Base-by-base conservation (phyloP, 148 eudicot species). In the Euryodendron excelsum region DNA sequence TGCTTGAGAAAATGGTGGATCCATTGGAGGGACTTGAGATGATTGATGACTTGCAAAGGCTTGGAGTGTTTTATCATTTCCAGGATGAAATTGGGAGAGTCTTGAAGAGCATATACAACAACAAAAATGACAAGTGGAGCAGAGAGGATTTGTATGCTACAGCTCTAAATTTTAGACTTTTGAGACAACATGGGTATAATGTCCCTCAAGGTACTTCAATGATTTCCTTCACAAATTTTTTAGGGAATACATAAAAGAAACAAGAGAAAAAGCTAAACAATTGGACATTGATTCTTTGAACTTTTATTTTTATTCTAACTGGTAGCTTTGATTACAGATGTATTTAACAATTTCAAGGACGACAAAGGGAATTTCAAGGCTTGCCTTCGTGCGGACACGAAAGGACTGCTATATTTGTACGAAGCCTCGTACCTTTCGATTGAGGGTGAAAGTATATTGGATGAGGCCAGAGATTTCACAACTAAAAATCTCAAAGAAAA, bases 21-120 rank as follows among this genome's bases (percentile, higher is more conserved):
- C 44, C 44, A 39, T 39, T 39, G 44, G 44, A 59, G 2, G 36
- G 52, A 44, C 61, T 83, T 21, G 79, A 83, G 76, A 28, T 83
- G 27, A 72, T 83, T 18, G 82, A 83, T 52, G 61, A 67, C 39
- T 61, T 83, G 73, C 73, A 79, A 60, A 75, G 73, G 48, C 80
- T 83, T 2, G 82, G 85, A 52, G 50, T 83, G 17, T 70, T 72
- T 2, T 71, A 79, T 44, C 85, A 83, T 28, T 79, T 82, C n/a
- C n/a, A n/a, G n/a, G n/a, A n/a, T n/a, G n/a, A 71, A 68, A 36
- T 6, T n/a, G n/a, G n/a, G n/a, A 27, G 39, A 44, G 37, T 70
- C 3, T 53, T 79, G 59, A 34, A 56, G 28, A 18, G 21, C 0
- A 69, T 78, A 30, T 37, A 78, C 53, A 5, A 14, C 66, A 67